These are phyloP conservation scores for Fraxinus greggii DNA, from an alignment of 305 asterid genomes.

Conservation along the genomic window DNA sequence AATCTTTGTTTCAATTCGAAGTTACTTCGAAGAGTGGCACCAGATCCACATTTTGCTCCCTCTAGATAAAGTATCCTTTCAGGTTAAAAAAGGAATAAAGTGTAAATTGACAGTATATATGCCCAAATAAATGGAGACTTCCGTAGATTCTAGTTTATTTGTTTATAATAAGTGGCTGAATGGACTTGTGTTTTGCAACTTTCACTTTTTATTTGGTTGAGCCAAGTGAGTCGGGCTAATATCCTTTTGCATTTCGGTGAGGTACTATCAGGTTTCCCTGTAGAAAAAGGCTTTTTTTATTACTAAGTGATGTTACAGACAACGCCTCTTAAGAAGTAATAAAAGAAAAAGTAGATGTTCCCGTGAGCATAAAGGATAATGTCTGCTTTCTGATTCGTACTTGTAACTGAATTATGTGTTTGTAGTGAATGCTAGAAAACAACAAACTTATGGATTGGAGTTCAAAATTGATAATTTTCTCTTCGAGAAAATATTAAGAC, in stretches of 20 bases:
- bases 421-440: background rate
- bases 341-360: background rate
- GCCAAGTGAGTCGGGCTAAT: background rate
- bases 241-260: constrained; percentile 20
- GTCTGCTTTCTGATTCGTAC: background rate
- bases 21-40: constrained; percentile 25
- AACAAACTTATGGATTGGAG: background rate
- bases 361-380: constrained; percentile 17
- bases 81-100: constrained; percentile 14
- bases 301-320: background rate
- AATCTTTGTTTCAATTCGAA: constrained; percentile 29
- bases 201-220: background rate
- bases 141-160: constrained; percentile 24
- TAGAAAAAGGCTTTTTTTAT: background rate
- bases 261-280: background rate
- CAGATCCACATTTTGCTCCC: constrained; percentile 41
- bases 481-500: background rate
- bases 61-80: constrained; percentile 21
- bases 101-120: background rate
- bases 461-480: background rate
- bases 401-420: background rate
- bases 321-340: background rate
- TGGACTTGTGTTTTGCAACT: background rate
- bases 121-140: constrained; percentile 17
- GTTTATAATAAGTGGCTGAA: background rate